Evolutionary conservation across 495 filamentous ascomycete species (phyloP).

Genomic region (Pseudevernia furfuracea): DNA sequence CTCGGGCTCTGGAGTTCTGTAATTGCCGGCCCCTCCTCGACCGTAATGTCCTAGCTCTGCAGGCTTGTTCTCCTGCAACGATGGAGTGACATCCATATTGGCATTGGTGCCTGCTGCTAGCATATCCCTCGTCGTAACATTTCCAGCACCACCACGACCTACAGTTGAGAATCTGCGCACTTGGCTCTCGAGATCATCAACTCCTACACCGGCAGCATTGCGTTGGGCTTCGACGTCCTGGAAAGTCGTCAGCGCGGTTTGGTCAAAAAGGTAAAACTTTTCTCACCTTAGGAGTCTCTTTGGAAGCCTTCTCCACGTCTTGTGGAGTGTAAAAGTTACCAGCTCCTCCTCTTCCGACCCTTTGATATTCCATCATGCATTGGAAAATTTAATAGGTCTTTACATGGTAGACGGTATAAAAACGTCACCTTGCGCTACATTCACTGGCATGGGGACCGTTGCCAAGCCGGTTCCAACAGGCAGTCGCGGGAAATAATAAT

Average conservation of each 20-base stretch:
- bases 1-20: slow-evolving; percentile 10
- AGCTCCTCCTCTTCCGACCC: slow-evolving; percentile 25
- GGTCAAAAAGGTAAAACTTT: not conserved
- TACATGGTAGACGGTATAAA: not conserved
- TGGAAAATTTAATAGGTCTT: not conserved
- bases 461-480: not conserved
- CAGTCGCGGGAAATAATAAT: too few relatives aligned
- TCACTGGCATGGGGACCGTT: not conserved
- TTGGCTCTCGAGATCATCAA: not conserved
- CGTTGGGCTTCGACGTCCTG: slow-evolving; percentile 25
- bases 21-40: slow-evolving; percentile 26
- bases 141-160: slow-evolving; percentile 27
- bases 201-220: not conserved
- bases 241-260: slow-evolving; percentile 6
- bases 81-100: slow-evolving; percentile 13
- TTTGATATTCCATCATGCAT: slow-evolving; percentile 20
- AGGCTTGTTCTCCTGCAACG: slow-evolving; percentile 15
- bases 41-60: slow-evolving; percentile 21
- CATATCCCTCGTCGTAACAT: slow-evolving; percentile 11
- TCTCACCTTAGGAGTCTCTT: slow-evolving; percentile 14
- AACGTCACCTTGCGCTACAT: not conserved
- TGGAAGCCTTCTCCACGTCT: slow-evolving; percentile 19
- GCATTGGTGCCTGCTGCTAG: slow-evolving; percentile 11
- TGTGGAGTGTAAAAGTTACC: slow-evolving; percentile 27
- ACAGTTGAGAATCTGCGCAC: slow-evolving; percentile 15